A percentile compares a stretch with the other conserved stretches of the same genome.
Conservation (phyloP, 345 rosid genomes). For the Cardamine resedifolia region DNA sequence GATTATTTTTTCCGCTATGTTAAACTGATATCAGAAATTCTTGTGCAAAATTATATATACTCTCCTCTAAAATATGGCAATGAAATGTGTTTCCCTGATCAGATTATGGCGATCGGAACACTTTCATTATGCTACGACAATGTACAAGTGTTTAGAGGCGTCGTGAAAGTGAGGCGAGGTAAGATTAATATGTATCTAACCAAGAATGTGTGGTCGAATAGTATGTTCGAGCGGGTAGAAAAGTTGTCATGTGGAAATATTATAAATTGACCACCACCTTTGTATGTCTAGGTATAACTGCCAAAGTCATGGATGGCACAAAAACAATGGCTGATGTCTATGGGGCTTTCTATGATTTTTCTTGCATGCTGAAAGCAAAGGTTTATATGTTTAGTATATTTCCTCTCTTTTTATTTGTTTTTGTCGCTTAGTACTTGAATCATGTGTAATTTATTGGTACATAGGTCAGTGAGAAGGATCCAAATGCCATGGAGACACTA, state of each 20-base stretch:
- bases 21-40: no score
- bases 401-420: neutral
- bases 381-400: slow-evolving; percentile 41
- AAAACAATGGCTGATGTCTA: slow-evolving; percentile 46
- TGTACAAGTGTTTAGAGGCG: slow-evolving; percentile 78
- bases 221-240: neutral
- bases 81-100: slow-evolving; percentile 10
- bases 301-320: slow-evolving; percentile 65
- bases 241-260: neutral
- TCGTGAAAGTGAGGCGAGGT: slow-evolving; percentile 91
- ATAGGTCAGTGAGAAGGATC: slow-evolving; percentile 63
- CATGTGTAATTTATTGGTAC: neutral
- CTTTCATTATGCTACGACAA: slow-evolving; percentile 33
- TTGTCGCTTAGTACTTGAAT: neutral
- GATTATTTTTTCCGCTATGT: no score
- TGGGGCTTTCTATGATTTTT: slow-evolving; percentile 53
- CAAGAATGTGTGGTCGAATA: neutral
- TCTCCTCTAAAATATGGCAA: neutral
- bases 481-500: slow-evolving; percentile 57
- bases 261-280: neutral
- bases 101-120: slow-evolving; percentile 89
- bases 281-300: slow-evolving; percentile 57
- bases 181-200: slow-evolving; percentile 35
- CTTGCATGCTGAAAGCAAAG: slow-evolving; percentile 59
- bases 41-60: no score